Percentiles rank a stretch among this genome's conserved stretches.
phyloP scores from a whole-genome alignment of 306 rosid species.

The Pterocarpus santalinus region DNA sequence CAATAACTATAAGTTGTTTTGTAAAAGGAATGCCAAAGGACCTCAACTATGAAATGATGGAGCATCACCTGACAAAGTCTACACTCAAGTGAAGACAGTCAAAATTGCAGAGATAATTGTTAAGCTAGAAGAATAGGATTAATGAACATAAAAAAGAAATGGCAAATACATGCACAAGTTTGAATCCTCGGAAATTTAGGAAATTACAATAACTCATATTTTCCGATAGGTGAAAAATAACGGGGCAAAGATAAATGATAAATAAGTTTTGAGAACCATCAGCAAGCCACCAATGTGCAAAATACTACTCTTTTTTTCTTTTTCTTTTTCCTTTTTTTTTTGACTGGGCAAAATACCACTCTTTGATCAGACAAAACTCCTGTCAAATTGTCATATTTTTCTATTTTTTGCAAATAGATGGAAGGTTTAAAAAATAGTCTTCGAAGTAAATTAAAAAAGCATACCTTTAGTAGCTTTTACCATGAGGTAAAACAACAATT shows the following conservation, averaged over 20 bases:
- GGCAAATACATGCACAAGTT: constrained; percentile 7
- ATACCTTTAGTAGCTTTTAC: background rate
- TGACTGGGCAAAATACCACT: background rate
- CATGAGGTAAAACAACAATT: background rate
- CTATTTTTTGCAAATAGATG: background rate
- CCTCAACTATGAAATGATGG: background rate
- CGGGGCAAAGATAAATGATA: constrained; percentile 4
- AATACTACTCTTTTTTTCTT: background rate
- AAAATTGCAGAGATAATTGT: background rate
- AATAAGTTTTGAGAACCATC: background rate
- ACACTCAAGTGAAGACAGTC: background rate
- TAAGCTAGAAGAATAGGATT: background rate
- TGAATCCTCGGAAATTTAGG: background rate
- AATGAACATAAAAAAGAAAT: background rate
- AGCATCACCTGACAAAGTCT: background rate
- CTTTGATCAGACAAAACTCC: constrained; percentile 23
- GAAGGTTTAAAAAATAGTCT: background rate
- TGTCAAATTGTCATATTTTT: background rate
- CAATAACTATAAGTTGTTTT: background rate
- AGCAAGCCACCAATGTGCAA: constrained; percentile 13
- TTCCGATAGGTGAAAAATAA: background rate
- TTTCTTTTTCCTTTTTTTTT: too few species aligned
- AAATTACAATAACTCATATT: background rate
- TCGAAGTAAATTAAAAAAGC: background rate
- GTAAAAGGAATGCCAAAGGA: background rate